These are phyloP conservation scores for Microbotryomycetes sp. DNA, from an alignment of 1,284 basidiomycete species.

Conservation along the genomic window DNA sequence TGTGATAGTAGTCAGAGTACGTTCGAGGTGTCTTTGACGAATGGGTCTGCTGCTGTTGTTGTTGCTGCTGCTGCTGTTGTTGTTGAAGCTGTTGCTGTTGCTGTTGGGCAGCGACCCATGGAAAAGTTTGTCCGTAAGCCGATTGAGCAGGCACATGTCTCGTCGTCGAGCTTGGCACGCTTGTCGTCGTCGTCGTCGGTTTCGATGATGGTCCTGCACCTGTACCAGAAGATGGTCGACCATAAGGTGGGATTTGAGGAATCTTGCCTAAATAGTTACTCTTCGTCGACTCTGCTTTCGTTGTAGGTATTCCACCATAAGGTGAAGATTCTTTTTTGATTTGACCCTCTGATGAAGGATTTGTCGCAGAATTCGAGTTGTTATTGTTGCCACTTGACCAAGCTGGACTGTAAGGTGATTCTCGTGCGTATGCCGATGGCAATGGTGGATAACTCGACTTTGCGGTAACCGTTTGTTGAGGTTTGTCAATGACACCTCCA, in stretches of 20 bases:
- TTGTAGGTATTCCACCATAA: not conserved
- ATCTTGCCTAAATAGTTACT: not conserved
- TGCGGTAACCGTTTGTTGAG: not conserved
- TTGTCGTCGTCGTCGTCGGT: not conserved
- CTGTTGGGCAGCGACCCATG: not conserved
- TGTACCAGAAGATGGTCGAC: not conserved
- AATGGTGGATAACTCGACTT: slow-evolving; percentile 26
- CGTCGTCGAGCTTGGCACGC: not conserved
- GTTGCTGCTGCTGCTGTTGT: not conserved
- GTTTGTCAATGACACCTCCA: not conserved
- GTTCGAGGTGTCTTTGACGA: not conserved
- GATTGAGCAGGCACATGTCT: not conserved
- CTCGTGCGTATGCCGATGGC: slow-evolving; percentile 29
- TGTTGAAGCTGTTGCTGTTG: slow-evolving; percentile 2
- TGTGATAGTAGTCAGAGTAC: slow-evolving; percentile 8
- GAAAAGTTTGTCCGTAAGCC: not conserved
- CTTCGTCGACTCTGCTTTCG: not conserved
- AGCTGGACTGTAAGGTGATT: slow-evolving; percentile 25
- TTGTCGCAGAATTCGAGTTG: not conserved
- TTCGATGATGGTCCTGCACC: not conserved
- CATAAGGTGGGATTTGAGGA: slow-evolving; percentile 4
- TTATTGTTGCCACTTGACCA: not conserved
- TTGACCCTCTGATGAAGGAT: slow-evolving; percentile 3
- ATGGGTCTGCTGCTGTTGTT: not conserved
- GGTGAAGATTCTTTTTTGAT: not conserved